Conservation (phyloP, 768 basidiomycete genomes). For the Baorangia bicolor region DNA sequence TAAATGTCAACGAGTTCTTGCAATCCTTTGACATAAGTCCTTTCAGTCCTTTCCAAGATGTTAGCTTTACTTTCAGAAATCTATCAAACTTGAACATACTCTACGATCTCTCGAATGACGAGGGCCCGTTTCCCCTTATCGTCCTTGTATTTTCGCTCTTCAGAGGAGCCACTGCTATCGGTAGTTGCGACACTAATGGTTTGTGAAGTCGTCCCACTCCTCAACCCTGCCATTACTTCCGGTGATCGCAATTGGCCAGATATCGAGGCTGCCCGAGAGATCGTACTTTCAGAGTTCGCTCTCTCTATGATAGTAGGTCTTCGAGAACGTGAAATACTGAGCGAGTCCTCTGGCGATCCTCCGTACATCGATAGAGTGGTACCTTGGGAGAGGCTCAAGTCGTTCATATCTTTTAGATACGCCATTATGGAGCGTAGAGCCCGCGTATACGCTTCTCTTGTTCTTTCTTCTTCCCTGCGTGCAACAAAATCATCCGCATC, state of each 20-base stretch:
- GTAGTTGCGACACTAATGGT: slow-evolving; percentile 73
- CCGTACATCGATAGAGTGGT: slow-evolving; percentile 61
- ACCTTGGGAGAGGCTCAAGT: slow-evolving; percentile 69
- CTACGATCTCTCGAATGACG: slow-evolving; percentile 87
- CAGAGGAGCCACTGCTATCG: slow-evolving; percentile 69
- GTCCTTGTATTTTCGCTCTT: slow-evolving; percentile 89
- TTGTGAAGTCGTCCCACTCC: slow-evolving; percentile 59
- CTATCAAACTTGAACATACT: slow-evolving; percentile 50
- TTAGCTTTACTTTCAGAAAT: slow-evolving; percentile 10
- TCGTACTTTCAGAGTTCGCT: slow-evolving; percentile 45
- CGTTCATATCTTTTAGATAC: slow-evolving; percentile 94
- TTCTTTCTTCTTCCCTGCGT: slow-evolving; percentile 69
- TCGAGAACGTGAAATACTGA: slow-evolving; percentile 46
- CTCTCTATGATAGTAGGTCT: slow-evolving; percentile 67
- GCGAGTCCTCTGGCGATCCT: slow-evolving; percentile 43
- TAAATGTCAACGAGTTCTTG: slow-evolving; percentile 95
- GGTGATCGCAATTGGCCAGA: slow-evolving; percentile 61
- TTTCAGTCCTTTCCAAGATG: slow-evolving; percentile 69
- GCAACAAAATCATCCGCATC: slow-evolving; percentile 43
- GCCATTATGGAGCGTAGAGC: slow-evolving; percentile 93
- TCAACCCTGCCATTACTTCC: slow-evolving; percentile 60
- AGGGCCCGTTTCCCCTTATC: slow-evolving; percentile 82
- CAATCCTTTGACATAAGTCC: slow-evolving; percentile 92
- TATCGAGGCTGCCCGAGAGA: slow-evolving; percentile 48
- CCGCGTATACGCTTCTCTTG: slow-evolving; percentile 68